Evolutionary conservation across 1,139 yeast species (phyloP), one percentile per base, ranked within the genome.

Genomic region (Scheffersomyces titani): DNA sequence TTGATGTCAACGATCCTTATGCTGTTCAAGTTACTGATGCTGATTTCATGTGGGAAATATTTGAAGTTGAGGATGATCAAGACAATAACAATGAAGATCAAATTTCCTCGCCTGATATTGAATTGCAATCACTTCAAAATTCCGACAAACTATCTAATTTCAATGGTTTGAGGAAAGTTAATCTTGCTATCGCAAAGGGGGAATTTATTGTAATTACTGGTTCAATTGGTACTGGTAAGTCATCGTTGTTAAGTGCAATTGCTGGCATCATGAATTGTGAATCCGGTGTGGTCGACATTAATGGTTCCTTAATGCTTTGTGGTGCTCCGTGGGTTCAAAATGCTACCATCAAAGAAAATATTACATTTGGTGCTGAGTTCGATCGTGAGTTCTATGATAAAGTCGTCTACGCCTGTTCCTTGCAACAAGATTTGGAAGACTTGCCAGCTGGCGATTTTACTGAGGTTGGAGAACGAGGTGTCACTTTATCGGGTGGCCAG

Each of bases 31-130:
- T 89, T 19, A 63, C 70, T 2, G 60, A 82, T 60, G 96, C 87
- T 5, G 68, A 78, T 1, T 90, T 90, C 65, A 80, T 80, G 56
- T 91, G 97, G 97, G 89, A 86, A 54, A 70, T 75, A 18, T 77
- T 74, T 57, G 77, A 16, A 19, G 40, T 70, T 4, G 64, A 63
- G 51, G 69, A 64, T 13, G 70, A 65, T 44, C 64, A 65, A 6
- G 62, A 63, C 6, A 47, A 7, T 51, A 52, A 59, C 49, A 55
- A 19, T 40, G 55, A 55, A 54, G 53, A 53, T 52, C 40, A 22
- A 21, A 21, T 44, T 16, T 51, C 57, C 6, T 53, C 54, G 19
- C 47, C 52, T n/a, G 49, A 46, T 16, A 19, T 20, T 46, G 49
- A 46, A 20, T 6, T 20, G 19, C 6, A 46, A 13, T 46, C 49